Base-by-base conservation (phyloP, 2,329 filamentous ascomycete genomes). In the Thelonectria discophora region DNA sequence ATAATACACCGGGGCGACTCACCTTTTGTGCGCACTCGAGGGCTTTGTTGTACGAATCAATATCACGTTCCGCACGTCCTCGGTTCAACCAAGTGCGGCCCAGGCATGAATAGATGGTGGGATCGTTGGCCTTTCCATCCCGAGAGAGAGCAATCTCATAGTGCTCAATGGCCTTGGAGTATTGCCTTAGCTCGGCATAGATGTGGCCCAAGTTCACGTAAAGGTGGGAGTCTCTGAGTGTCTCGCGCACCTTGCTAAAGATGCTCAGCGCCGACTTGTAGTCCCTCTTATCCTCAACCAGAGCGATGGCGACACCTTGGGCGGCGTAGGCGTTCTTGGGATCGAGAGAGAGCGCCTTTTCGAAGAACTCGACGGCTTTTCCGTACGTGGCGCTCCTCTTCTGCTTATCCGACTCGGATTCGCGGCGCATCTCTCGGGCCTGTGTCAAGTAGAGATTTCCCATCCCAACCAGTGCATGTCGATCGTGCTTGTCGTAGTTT, bases 381-480 rank as follows among this genome's bases (percentile, higher is more conserved):
- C 89, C 88, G 74, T 98, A 99, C 64, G 88, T 90, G 69, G 90
- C 91, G 59, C 90, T 91, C 55, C 94, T 89, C 80, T 96, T 97
- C 71, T 97, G 91, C 78, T 92, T 97, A 62, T 99, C 94, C 62
- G 88, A 84, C 9, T 98, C 95, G 0, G 91, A 91, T 64, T 95
- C 92, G 52, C 94, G 88, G 30, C 92, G 91, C 93, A 98, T 97
- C 76, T 99, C 96, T 69, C 95, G 88, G 10, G 95, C 95, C 64
- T 92, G 88, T 68, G 90, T 83, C 42, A 99, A 85, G 69, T 94
- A 90, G 75, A 99, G 82, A 75, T 99, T 99, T 43, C 95, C 95
- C 94, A 99, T 98, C 13, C 92, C 94, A 24, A 96, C 94, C 27
- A 99, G 82, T 5, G 95, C 93, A 76, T 99, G 99, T n/a, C 93